Conservation (phyloP, 164 flowering plant genomes). For the Dillenia suffruticosa region DNA sequence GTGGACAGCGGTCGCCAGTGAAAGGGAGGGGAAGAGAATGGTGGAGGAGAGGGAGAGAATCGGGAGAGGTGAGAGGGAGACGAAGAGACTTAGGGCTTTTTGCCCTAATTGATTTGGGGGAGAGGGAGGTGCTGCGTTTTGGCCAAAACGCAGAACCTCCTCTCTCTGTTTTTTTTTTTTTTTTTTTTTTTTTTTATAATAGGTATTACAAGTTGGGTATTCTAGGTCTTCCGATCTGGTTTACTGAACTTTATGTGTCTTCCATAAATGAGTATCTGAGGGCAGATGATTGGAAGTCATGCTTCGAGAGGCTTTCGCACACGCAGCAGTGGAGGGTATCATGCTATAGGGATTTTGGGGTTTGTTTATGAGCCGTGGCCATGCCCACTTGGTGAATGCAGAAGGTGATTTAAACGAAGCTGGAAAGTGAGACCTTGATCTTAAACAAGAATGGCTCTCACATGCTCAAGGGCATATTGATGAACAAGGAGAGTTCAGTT, state of each 20-base stretch:
- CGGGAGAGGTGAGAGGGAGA: no score
- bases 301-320: slow-evolving; percentile 86
- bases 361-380: slow-evolving; percentile 80
- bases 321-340: slow-evolving; percentile 86
- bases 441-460: slow-evolving; percentile 76
- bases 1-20: no score
- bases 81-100: no score
- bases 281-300: slow-evolving; percentile 95
- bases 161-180: no score
- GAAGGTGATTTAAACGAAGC: slow-evolving; percentile 88
- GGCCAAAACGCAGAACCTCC: no score
- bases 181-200: no score
- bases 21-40: no score
- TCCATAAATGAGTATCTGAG: slow-evolving; percentile 74
- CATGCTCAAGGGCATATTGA: slow-evolving; percentile 55
- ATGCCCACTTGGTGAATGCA: slow-evolving; percentile 76
- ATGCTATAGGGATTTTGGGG: slow-evolving; percentile 99
- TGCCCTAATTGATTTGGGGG: no score
- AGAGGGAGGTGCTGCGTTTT: no score
- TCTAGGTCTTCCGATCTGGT: slow-evolving; percentile 94
- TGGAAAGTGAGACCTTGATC: slow-evolving; percentile 56
- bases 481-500: slow-evolving; percentile 50
- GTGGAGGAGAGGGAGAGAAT: no score
- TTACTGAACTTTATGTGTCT: slow-evolving; percentile 87
- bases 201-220: no score